Evolutionary conservation across 1,284 basidiomycete genomes (phyloP), one percentile per base, ranked within the genome.

Genomic region (Ceratobasidium sp.): DNA sequence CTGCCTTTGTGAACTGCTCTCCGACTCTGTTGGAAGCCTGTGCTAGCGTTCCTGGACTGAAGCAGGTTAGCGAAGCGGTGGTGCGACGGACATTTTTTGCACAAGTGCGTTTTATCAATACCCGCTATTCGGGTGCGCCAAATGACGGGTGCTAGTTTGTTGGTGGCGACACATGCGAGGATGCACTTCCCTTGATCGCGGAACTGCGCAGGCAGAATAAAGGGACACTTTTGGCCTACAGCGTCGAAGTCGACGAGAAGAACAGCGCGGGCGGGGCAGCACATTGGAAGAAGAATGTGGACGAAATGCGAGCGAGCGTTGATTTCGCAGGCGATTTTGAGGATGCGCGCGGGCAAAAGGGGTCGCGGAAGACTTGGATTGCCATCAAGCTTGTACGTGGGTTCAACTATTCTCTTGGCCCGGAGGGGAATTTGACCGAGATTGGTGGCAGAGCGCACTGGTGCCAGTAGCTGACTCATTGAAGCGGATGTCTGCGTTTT

Each of bases 21-120:
- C 94, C 95, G 0, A 80, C 82, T 46, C 83, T 97, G n/a, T 85
- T 98, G 61, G 83, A 87, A 29, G 79, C 85, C 1, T 81, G 92
- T 43, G 85, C 87, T 0, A 84, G 86, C 65, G 83, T 94, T 14
- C 94, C 95, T 0, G 87, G 89, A 2, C 76, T 96, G 0, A 87
- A 84, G 75, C 83, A 87, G 62, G 77, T 93, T 51, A 89, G 92
- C 1, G 90, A 95, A 80, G 85, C 85, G 6, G 80, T 93, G 75
- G 90, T 97, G 8, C 86, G 93, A 56, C 83, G 85, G 29, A 97
- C 96, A 1, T 98, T 98, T 84, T 98, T 96, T 79, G 85, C 88
- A 61, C 93, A 94, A 81, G 91, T 91, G 76, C 34, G 85, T 80
- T 24, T 66, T 34, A n/a, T 27, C 19, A 4, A 27, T 71, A 48